A percentile compares a stretch with the other conserved stretches of the same genome.
These are phyloP conservation scores for Sugiyamaella marilandica DNA, from an alignment of 805 yeast genomes.

Conservation along the genomic window DNA sequence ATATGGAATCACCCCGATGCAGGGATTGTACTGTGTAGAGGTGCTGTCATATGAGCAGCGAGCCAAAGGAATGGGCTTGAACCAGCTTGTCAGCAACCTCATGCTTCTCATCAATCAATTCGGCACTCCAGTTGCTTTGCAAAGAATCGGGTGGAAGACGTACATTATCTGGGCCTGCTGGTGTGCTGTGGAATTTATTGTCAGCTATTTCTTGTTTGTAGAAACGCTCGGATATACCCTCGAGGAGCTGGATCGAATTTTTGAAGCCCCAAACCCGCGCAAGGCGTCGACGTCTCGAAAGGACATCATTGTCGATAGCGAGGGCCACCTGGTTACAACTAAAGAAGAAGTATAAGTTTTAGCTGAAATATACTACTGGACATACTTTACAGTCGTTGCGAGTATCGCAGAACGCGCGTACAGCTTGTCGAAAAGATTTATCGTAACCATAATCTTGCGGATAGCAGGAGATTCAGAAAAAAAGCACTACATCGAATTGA, in stretches of 20 bases:
- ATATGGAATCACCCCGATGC: conserved; percentile 35
- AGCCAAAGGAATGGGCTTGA: conserved; percentile 29
- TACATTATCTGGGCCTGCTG: conserved; percentile 33
- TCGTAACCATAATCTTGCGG: no score
- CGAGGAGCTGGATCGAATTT: conserved; percentile 71
- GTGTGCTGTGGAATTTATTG: conserved; percentile 26
- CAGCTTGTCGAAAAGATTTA: no score
- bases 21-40: conserved; percentile 33
- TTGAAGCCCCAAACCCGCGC: background rate
- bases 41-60: conserved; percentile 30
- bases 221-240: conserved; percentile 75
- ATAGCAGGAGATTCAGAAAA: no score
- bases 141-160: conserved; percentile 31
- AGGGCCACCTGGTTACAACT: background rate
- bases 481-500: no score
- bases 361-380: background rate
- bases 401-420: no score
- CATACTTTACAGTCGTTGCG: background rate
- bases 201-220: conserved; percentile 63
- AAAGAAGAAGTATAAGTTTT: background rate
- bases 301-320: background rate
- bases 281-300: conserved; percentile 1
- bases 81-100: conserved; percentile 27
- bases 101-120: conserved; percentile 29
- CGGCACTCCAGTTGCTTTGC: conserved; percentile 29